phyloP scores from a whole-genome alignment of 331 rosid genomes.

The Rosa hybrid region DNA sequence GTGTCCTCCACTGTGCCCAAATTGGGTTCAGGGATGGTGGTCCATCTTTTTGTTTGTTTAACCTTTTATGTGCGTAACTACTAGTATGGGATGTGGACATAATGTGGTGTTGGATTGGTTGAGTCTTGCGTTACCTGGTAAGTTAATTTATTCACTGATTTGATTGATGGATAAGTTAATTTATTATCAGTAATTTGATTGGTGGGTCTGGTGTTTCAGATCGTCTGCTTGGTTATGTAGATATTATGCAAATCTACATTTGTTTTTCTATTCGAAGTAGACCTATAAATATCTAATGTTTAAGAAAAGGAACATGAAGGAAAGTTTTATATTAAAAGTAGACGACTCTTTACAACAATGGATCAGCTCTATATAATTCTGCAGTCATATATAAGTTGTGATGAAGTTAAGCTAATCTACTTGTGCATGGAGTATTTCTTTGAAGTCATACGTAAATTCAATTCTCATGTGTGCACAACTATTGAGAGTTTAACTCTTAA shows the following conservation, averaged over 20 bases:
- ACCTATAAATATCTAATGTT: no score
- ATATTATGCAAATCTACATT: not conserved
- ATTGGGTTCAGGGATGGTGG: not conserved
- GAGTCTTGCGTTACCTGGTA: not conserved
- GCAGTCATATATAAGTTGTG: no score
- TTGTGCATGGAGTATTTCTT: no score
- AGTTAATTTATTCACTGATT: not conserved
- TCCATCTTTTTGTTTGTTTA: not conserved
- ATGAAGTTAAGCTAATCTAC: no score
- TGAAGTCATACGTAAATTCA: no score
- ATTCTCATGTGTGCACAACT: no score
- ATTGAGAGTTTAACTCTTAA: no score
- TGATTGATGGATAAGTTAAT: no score
- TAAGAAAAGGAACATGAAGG: no score
- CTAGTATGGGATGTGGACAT: not conserved
- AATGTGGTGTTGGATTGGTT: not conserved
- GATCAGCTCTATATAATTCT: no score
- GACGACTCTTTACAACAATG: no score
- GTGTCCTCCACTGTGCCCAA: not conserved
- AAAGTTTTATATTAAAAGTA: no score
- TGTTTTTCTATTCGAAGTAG: not conserved
- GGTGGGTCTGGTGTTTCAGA: not conserved
- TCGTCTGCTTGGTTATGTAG: not conserved
- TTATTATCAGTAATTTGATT: not conserved
- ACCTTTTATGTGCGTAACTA: not conserved